Evolutionary conservation across 78 protist genomes (phyloP).

Genomic region (Dictyostelium purpureum): DNA sequence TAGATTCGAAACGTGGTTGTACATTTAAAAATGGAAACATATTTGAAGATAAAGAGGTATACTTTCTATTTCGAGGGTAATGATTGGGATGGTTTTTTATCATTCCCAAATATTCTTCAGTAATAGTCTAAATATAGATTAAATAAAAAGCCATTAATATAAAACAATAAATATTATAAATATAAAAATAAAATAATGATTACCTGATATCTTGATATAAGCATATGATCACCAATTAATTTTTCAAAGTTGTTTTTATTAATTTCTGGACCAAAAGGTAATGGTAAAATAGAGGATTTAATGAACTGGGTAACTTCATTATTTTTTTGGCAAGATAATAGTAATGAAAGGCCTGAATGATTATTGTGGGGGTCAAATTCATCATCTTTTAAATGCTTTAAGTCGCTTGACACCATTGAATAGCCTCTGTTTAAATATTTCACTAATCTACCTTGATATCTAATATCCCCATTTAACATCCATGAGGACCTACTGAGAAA

Average conservation of each 20-base stretch:
- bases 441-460: slow-evolving; percentile 28
- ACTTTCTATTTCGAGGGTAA: slow-evolving; percentile 25
- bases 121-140: background rate
- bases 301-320: background rate
- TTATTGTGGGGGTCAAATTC: slow-evolving; percentile 36
- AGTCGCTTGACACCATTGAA: slow-evolving; percentile 20
- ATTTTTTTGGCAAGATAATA: background rate
- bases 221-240: background rate
- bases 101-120: background rate
- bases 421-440: slow-evolving; percentile 31
- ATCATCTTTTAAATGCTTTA: background rate
- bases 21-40: slow-evolving; percentile 25
- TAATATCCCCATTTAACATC: slow-evolving; percentile 62
- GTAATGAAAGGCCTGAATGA: slow-evolving; percentile 14
- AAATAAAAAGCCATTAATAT: background rate
- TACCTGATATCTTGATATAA: slow-evolving; percentile 14
- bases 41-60: slow-evolving; percentile 37
- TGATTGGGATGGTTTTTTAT: background rate
- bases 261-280: slow-evolving; percentile 27
- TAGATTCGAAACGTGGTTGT: slow-evolving; percentile 12
- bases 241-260: slow-evolving; percentile 7
- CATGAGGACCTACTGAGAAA: background rate
- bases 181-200: background rate
- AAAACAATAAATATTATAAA: no score
- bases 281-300: slow-evolving; percentile 1